Evolutionary conservation across 257 asterid species (phyloP), one percentile per base, ranked within the genome.

Genomic region (Salvia rosmarinus): DNA sequence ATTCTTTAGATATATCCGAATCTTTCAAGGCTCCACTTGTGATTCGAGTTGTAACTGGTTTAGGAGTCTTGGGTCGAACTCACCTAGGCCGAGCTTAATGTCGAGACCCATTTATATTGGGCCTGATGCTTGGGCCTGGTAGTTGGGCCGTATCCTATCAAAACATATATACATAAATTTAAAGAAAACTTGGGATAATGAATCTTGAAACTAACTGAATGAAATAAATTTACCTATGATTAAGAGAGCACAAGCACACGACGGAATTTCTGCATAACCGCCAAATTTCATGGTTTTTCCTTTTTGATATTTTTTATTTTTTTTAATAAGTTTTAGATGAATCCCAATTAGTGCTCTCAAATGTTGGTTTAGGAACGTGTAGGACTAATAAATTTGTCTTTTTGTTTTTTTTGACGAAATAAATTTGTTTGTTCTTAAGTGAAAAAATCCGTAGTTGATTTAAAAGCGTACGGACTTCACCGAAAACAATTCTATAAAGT

Each of bases 361-460:
- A 66, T n/a, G 76, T 66, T 51, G 11, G 79, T 68, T 71, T 28
- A 12, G 17, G 71, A 37, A 61, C 79, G 79, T 77, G 82, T 10
- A 68, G 43, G 19, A 25, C 72, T n/a, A n/a, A 52, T 4, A 14
- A 77, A 58, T 34, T 71, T 47, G n/a, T n/a, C n/a, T n/a, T n/a
- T n/a, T n/a, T n/a, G n/a, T n/a, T n/a, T n/a, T n/a, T n/a, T n/a
- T n/a, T n/a, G n/a, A n/a, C n/a, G n/a, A n/a, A n/a, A n/a, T n/a
- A n/a, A n/a, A n/a, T n/a, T n/a, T n/a, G 37, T 4, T 10, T 11
- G 5, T 35, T 34, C 0, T 7, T 7, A 46, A 37, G 17, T 14
- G 28, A 17, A 32, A 71, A 25, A n/a, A n/a, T n/a, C n/a, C n/a
- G 43, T 21, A 23, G 3, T 16, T 52, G 1, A n/a, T 43, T 67